Conservation (phyloP, 192 early-diverging fungal genomes). For the Backusella mclennaniae region DNA sequence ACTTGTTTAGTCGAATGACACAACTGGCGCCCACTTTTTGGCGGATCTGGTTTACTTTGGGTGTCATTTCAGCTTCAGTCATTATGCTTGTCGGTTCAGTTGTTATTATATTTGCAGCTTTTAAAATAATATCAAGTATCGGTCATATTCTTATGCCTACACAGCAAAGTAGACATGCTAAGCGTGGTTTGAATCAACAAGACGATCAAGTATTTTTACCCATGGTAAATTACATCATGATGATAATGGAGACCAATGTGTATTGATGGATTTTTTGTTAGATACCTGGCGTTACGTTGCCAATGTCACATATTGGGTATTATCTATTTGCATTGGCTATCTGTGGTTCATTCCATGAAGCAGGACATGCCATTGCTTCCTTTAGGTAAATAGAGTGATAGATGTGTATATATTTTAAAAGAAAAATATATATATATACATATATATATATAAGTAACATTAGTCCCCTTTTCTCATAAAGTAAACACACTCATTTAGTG, state of each 20-base stretch:
- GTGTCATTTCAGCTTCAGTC: slow-evolving; percentile 42
- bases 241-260: too few relatives aligned
- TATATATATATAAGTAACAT: neutral
- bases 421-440: too few relatives aligned
- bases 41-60: slow-evolving; percentile 57
- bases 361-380: slow-evolving; percentile 75
- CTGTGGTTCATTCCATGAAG: slow-evolving; percentile 67
- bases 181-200: slow-evolving; percentile 17
- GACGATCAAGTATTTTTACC: slow-evolving; percentile 57
- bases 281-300: slow-evolving; percentile 78
- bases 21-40: slow-evolving; percentile 46
- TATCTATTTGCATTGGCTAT: slow-evolving; percentile 63
- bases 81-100: slow-evolving; percentile 46
- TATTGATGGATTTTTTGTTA: slow-evolving; percentile 15
- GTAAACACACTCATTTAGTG: slow-evolving; percentile 34
- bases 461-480: neutral
- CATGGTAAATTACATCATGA: slow-evolving; percentile 43
- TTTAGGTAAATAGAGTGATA: slow-evolving; percentile 42
- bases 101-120: slow-evolving; percentile 47
- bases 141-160: neutral
- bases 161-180: neutral
- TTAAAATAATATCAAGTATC: slow-evolving; percentile 33
- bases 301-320: slow-evolving; percentile 63
- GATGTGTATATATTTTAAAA: neutral
- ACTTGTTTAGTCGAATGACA: slow-evolving; percentile 39